Evolutionary conservation across 2,329 filamentous ascomycete species (phyloP).

Genomic region (Neofusicoccum cordaticola): DNA sequence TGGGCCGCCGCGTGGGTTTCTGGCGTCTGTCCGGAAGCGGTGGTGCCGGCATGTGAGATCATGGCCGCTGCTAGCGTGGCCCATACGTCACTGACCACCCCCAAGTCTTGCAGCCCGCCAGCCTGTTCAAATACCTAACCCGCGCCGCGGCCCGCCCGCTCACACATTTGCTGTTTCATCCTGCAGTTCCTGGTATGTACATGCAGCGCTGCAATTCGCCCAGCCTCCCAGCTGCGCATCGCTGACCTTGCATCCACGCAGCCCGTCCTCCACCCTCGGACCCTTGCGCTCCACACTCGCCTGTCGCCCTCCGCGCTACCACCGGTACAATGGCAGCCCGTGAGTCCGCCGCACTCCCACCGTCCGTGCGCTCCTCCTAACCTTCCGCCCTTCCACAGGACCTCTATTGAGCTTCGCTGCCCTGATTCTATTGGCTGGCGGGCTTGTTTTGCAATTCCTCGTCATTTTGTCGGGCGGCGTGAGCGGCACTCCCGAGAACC

Average conservation of each 20-base stretch:
- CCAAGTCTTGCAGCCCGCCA: neutral
- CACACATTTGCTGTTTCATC: conserved; percentile 12
- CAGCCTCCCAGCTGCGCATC: neutral
- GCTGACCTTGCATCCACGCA: neutral
- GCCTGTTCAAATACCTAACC: conserved; percentile 1
- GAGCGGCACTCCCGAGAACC: conserved; percentile 59
- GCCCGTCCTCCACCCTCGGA: neutral
- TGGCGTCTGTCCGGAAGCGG: neutral
- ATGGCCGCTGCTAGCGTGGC: neutral
- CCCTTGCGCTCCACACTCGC: neutral
- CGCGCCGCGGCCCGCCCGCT: neutral
- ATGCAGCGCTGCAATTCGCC: conserved; percentile 10
- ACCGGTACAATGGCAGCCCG: conserved; percentile 22
- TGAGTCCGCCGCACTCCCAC: conserved; percentile 19
- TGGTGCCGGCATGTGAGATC: neutral
- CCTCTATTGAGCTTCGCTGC: conserved; percentile 55
- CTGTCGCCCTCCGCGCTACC: neutral
- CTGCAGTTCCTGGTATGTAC: conserved; percentile 4
- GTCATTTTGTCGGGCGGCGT: conserved; percentile 61
- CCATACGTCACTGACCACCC: neutral
- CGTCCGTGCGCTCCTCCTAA: neutral
- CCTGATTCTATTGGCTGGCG: conserved; percentile 60
- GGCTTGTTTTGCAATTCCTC: conserved; percentile 63
- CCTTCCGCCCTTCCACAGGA: conserved; percentile 39
- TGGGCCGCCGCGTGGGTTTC: neutral